A percentile compares a stretch with the other conserved stretches of the same genome.
These are phyloP conservation scores for Hygrophoropsis aurantiaca DNA, from an alignment of 768 basidiomycete genomes.

Conservation along the genomic window DNA sequence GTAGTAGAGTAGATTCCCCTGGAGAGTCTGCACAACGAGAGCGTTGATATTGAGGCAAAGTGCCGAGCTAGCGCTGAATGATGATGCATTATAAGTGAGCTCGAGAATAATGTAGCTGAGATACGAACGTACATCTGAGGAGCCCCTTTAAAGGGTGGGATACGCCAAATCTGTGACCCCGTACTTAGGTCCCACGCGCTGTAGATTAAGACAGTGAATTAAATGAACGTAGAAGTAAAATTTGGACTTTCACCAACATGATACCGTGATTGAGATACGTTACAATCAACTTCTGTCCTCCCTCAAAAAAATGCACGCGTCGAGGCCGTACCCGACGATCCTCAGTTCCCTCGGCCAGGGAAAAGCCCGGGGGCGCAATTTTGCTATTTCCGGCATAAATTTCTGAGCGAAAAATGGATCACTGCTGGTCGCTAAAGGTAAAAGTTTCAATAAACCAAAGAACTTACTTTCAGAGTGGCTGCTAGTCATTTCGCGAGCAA, in stretches of 20 bases:
- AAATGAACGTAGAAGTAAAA: no score
- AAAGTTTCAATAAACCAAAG: no score
- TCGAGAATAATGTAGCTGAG: no score
- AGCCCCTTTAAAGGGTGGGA: background rate
- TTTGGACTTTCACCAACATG: background rate
- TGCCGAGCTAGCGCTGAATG: background rate
- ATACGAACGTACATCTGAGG: background rate
- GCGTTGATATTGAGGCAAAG: background rate
- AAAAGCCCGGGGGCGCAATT: background rate
- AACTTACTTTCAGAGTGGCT: no score
- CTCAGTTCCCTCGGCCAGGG: background rate
- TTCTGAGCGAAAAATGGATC: no score
- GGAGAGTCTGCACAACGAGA: background rate
- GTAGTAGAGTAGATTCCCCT: background rate
- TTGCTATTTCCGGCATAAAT: no score
- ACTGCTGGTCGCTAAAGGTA: no score
- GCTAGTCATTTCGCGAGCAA: conserved; percentile 1
- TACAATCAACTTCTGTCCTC: conserved; percentile 1
- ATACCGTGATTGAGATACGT: conserved; percentile 1
- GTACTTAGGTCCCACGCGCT: conserved; percentile 2
- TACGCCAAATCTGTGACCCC: background rate
- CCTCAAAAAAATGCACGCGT: background rate
- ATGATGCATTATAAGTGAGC: no score
- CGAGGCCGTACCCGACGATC: background rate
- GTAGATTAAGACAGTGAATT: background rate